Base-by-base conservation (phyloP, 2,329 filamentous ascomycete genomes). In the Trichophyton verrucosum region DNA sequence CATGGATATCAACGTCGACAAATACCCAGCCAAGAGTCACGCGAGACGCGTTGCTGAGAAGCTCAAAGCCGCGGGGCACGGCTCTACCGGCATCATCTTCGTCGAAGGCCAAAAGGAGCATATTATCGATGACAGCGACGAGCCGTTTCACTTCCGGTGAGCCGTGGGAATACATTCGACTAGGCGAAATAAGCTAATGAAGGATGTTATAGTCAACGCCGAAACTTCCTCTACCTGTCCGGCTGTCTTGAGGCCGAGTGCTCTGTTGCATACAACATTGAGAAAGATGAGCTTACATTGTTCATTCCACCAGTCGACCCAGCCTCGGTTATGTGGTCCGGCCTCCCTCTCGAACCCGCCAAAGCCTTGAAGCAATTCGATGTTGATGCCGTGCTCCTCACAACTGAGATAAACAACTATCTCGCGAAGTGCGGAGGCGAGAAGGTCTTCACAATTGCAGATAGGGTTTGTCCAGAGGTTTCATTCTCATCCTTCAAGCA, bases 201-300 rank as follows among this genome's bases (percentile, higher is more conserved):
- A 20, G 7, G 22, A 3, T 55, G 15, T 6, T 4, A 38, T 59
- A 60, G 47, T 65, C 91, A 96, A 76, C 88, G 91, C 64, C 86
- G 94, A 60, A 89, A 85, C 73, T 99, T 99, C 78, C 96, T 88
- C 82, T 99, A 99, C 75, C 80, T 97, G 51, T 92, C 89, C 24
- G 94, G 94, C 67, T 95, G 86, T 70, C 81, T 85, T 64, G 80
- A 95, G 33, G 82, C 91, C 62, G 91, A 96, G 74, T 87, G 87
- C 68, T 86, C 86, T 71, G 82, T 90, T 63, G 82, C 86, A 61
- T 96, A 96, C 78, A 86, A 96, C 65, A 86, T 95, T 61, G 78
- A 82, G 53, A 80, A 83, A 56, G 81, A 85, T 65, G 84, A 85
- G 67, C 82, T 91, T 46, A 95, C 86, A 2, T 84, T 99, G 57